These are phyloP conservation scores for Pleurostoma richardsiae DNA, from an alignment of 2,329 filamentous ascomycete species.

Conservation along the genomic window DNA sequence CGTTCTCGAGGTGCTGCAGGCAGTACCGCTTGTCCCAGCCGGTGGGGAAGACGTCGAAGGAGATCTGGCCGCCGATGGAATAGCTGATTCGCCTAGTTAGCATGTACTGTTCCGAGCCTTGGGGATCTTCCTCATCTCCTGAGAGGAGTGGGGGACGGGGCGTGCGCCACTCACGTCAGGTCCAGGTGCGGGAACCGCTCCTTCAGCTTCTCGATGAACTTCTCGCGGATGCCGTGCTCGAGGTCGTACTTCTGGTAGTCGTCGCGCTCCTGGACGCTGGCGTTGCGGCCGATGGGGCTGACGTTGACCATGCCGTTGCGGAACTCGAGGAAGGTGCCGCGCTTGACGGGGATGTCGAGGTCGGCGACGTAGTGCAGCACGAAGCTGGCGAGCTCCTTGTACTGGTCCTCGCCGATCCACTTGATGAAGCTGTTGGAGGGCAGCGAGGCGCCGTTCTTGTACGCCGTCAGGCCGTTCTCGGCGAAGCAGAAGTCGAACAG, in stretches of 20 bases:
- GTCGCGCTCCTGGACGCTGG: conserved; percentile 70
- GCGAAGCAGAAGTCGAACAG: conserved; percentile 98
- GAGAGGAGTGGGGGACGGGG: neutral
- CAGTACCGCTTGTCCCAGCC: conserved; percentile 99
- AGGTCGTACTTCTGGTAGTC: conserved; percentile 82
- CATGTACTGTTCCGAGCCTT: too few relatives aligned
- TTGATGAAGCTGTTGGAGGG: conserved; percentile 81
- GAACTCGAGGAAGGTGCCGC: conserved; percentile 83
- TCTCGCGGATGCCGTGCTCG: conserved; percentile 68
- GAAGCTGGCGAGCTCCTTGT: conserved; percentile 73
- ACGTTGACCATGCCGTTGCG: conserved; percentile 90
- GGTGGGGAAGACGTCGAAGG: conserved; percentile 93
- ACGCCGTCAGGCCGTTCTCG: conserved; percentile 93
- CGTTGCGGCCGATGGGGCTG: conserved; percentile 80
- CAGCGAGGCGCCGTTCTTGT: conserved; percentile 72
- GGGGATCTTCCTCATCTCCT: too few relatives aligned
- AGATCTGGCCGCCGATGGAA: conserved; percentile 95
- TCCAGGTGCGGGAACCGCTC: conserved; percentile 79
- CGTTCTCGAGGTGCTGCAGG: conserved; percentile 77
- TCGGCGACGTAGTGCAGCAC: conserved; percentile 80
- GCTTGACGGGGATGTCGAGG: conserved; percentile 77
- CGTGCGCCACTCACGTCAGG: conserved; percentile 61
- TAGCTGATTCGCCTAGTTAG: conserved; percentile 46
- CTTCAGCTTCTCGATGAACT: conserved; percentile 70
- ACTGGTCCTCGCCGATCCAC: conserved; percentile 80